These are phyloP conservation scores for Collariella sp. DNA, from an alignment of 495 filamentous ascomycete species.

Conservation along the genomic window DNA sequence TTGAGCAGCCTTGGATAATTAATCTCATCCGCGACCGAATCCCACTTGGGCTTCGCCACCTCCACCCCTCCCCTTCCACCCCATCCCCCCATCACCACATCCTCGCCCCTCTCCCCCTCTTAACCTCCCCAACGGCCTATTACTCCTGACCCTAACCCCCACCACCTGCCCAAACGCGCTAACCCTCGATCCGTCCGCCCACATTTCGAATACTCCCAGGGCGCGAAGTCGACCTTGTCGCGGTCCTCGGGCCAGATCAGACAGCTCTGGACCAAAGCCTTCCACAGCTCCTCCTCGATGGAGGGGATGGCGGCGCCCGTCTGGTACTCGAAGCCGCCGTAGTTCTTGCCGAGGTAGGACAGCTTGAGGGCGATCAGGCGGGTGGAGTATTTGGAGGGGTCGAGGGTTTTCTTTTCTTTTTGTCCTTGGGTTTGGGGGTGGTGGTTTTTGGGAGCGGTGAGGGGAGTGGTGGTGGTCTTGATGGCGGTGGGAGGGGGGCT, in stretches of 20 bases:
- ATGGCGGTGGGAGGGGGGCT: slow-evolving; percentile 1
- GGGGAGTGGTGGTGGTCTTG: slow-evolving; percentile 1
- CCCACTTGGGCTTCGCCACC: slow-evolving; percentile 42
- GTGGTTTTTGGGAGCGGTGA: not conserved
- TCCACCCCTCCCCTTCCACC: slow-evolving; percentile 8
- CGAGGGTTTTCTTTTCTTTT: slow-evolving; percentile 29
- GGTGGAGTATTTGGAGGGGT: slow-evolving; percentile 72
- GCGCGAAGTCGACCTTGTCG: slow-evolving; percentile 58
- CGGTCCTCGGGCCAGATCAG: slow-evolving; percentile 64
- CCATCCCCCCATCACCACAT: slow-evolving; percentile 6
- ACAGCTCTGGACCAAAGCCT: slow-evolving; percentile 68
- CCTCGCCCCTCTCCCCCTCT: slow-evolving; percentile 11
- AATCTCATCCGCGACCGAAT: slow-evolving; percentile 72
- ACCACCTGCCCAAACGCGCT: slow-evolving; percentile 97
- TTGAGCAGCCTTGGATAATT: slow-evolving; percentile 76
- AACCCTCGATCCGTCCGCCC: slow-evolving; percentile 89
- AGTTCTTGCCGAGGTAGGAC: slow-evolving; percentile 82
- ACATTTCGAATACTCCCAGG: slow-evolving; percentile 85
- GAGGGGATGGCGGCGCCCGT: slow-evolving; percentile 57
- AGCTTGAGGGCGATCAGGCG: slow-evolving; percentile 85
- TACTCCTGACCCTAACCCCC: slow-evolving; percentile 70
- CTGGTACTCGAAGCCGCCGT: slow-evolving; percentile 86
- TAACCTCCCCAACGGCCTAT: slow-evolving; percentile 37
- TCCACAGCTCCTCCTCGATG: slow-evolving; percentile 87
- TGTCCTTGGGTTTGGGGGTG: slow-evolving; percentile 9